Conservation (phyloP, 225 moss, liverwort and hornwort genomes). For the Rhytidiadelphus loreus region DNA sequence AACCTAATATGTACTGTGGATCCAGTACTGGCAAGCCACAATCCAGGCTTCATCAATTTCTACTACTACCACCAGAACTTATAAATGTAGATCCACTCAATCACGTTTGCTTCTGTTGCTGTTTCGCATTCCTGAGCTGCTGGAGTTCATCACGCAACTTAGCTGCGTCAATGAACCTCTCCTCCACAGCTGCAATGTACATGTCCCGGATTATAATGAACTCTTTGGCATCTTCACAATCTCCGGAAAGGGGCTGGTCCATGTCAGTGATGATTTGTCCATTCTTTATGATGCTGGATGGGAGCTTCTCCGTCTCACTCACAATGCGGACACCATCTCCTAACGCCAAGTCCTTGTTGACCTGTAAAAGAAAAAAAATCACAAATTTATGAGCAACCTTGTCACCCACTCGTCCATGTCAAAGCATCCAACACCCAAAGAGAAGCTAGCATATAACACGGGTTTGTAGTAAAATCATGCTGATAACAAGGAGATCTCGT, state of each 20-base stretch:
- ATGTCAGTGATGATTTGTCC: constrained; percentile 68
- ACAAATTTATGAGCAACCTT: not conserved
- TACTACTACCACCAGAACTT: not conserved
- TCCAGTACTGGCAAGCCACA: constrained; percentile 17
- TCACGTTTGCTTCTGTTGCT: constrained; percentile 79
- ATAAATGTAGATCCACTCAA: not conserved
- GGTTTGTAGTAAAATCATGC: not conserved
- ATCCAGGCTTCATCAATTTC: constrained; percentile 30
- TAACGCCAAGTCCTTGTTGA: constrained; percentile 65
- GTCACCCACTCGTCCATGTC: not conserved
- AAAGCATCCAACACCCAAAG: not conserved
- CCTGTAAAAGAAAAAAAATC: not conserved
- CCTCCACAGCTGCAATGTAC: constrained; percentile 91
- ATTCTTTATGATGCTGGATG: constrained; percentile 38
- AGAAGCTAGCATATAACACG: not conserved
- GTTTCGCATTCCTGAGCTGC: constrained; percentile 50
- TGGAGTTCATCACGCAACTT: constrained; percentile 71
- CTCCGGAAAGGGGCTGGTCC: constrained; percentile 61
- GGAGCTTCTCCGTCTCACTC: constrained; percentile 62
- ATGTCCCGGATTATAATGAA: constrained; percentile 79
- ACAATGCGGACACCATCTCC: constrained; percentile 83
- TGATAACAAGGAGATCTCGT: not conserved
- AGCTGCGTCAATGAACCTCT: constrained; percentile 88
- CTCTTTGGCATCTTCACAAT: constrained; percentile 66
- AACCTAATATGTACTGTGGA: not conserved